These are phyloP conservation scores for Fusarium piperis DNA, from an alignment of 2,329 filamentous ascomycete species.

Conservation along the genomic window DNA sequence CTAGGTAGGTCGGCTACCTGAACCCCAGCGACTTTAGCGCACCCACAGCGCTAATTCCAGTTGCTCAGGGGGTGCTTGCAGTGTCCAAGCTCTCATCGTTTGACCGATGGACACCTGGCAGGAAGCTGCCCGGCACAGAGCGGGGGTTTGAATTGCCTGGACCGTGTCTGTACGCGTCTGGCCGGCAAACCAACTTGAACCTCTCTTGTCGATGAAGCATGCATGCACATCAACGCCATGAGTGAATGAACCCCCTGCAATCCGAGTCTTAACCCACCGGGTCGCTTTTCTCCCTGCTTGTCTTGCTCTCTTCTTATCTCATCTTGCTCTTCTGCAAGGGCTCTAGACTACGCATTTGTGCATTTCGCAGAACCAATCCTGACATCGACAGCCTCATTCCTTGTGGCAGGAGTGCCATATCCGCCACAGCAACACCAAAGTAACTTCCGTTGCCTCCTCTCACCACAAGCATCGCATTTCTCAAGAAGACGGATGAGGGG, in stretches of 20 bases:
- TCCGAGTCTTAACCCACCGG: not conserved
- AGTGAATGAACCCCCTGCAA: constrained; percentile 12
- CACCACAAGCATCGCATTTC: not conserved
- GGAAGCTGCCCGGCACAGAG: not conserved
- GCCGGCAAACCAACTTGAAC: not conserved
- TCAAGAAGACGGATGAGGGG: not conserved
- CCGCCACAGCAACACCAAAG: not conserved
- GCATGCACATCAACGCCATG: not conserved
- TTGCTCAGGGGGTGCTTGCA: not conserved
- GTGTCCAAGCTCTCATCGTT: constrained; percentile 6
- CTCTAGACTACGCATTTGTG: not conserved
- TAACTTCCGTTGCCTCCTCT: not conserved
- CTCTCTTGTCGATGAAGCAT: not conserved
- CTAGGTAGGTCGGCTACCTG: no score
- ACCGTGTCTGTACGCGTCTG: constrained; percentile 32
- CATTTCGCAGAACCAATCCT: not conserved
- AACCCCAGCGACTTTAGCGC: constrained; percentile 1
- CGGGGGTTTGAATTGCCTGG: constrained; percentile 11
- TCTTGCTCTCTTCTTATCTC: not conserved
- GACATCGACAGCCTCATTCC: not conserved
- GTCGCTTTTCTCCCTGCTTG: not conserved
- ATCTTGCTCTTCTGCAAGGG: not conserved
- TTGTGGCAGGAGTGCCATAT: not conserved
- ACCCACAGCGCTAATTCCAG: constrained; percentile 10
- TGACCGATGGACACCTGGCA: not conserved